A percentile compares a stretch with the other conserved stretches of the same genome.
Conservation (phyloP, 2,329 filamentous ascomycete species). For the Sporothrix inflata region DNA sequence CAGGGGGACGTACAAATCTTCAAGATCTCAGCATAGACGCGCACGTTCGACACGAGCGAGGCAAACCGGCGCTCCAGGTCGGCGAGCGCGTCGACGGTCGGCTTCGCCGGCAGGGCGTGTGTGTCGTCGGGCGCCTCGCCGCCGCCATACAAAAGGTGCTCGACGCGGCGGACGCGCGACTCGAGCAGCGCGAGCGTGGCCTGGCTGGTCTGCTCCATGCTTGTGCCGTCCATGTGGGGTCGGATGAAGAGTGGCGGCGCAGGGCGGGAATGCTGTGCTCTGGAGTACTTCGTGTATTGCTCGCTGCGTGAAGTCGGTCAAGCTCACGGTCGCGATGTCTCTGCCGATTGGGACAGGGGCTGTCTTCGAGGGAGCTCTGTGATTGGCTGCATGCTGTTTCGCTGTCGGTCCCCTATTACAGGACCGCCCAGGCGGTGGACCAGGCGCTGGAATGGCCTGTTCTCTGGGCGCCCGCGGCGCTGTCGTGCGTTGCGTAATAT, state of each 20-base stretch:
- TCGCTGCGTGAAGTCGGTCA: not conserved
- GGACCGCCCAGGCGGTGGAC: not conserved
- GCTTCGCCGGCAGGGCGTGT: slow-evolving; percentile 43
- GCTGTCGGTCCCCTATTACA: not conserved
- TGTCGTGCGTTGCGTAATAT: not conserved
- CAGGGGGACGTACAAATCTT: slow-evolving; percentile 57
- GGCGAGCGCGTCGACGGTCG: slow-evolving; percentile 51
- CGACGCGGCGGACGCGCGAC: slow-evolving; percentile 61
- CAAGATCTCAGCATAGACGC: slow-evolving; percentile 62
- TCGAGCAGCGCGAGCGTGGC: slow-evolving; percentile 61
- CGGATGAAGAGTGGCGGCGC: not conserved
- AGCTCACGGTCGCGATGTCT: not conserved
- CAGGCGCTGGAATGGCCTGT: not conserved
- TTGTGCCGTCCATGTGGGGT: slow-evolving; percentile 42
- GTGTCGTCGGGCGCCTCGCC: slow-evolving; percentile 36
- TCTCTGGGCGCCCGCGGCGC: not conserved
- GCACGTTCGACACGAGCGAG: slow-evolving; percentile 53
- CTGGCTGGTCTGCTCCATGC: slow-evolving; percentile 57
- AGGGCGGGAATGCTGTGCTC: not conserved
- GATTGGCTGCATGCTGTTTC: not conserved
- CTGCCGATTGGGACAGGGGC: not conserved
- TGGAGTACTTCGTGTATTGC: not conserved
- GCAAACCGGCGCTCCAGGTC: slow-evolving; percentile 60
- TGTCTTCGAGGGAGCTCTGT: not conserved
- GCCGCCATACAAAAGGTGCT: slow-evolving; percentile 59